These are phyloP conservation scores for Epicoccum nigrum DNA, from an alignment of 2,329 filamentous ascomycete genomes.

Conservation along the genomic window DNA sequence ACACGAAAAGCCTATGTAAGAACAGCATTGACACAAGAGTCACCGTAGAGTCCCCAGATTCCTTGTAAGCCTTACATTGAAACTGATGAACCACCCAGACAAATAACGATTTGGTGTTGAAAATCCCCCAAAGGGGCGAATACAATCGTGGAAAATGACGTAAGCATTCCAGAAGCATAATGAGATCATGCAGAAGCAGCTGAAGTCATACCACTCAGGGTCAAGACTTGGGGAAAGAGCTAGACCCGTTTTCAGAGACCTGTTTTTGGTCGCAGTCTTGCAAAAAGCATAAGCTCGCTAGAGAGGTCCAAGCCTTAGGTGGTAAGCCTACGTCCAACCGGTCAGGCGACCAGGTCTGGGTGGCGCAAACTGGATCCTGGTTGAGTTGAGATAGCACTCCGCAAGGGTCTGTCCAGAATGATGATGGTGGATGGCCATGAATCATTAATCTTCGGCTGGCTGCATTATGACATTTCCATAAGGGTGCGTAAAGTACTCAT, in stretches of 20 bases:
- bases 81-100: conserved; percentile 42
- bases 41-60: conserved; percentile 16
- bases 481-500: conserved; percentile 9
- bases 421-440: conserved; percentile 14
- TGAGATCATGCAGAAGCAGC: conserved; percentile 8
- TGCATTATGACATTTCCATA: conserved; percentile 17
- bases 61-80: conserved; percentile 40
- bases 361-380: not conserved
- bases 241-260: not conserved
- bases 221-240: not conserved
- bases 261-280: not conserved
- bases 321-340: conserved; percentile 13
- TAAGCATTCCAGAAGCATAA: conserved; percentile 15
- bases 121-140: conserved; percentile 38
- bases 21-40: conserved; percentile 1
- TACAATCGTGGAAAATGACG: conserved; percentile 40
- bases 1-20: conserved; percentile 9
- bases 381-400: conserved; percentile 4
- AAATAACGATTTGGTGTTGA: conserved; percentile 28
- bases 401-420: not conserved
- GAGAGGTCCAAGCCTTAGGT: not conserved
- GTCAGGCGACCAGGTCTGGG: conserved; percentile 3
- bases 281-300: not conserved
- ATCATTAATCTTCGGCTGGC: conserved; percentile 15
- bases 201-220: not conserved